Evolutionary conservation across 108 stramenopile species (phyloP).

Genomic region (Fragilariopsis cylindrus): DNA sequence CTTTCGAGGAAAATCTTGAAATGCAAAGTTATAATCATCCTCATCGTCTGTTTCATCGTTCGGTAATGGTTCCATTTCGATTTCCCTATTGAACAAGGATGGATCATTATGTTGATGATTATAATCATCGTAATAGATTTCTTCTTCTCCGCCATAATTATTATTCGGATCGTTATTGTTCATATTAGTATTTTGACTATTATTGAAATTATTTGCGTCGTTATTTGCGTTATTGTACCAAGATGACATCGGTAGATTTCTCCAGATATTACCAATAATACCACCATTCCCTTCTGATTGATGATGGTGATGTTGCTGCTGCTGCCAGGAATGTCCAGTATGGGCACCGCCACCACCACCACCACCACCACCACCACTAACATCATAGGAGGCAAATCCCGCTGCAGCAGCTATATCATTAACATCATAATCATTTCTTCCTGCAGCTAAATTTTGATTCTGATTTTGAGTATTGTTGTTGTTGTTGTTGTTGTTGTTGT

Average conservation of each 20-base stretch:
- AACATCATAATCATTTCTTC: not conserved
- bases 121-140: conserved; percentile 14
- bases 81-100: conserved; percentile 2
- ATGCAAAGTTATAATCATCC: conserved; percentile 47
- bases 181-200: not conserved
- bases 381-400: not conserved
- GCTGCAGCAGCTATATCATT: not conserved
- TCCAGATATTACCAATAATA: conserved; percentile 10
- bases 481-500: not conserved
- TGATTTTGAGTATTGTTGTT: not conserved
- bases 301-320: conserved; percentile 1
- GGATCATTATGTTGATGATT: conserved; percentile 12
- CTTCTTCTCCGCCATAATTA: not conserved
- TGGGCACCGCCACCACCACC: not conserved
- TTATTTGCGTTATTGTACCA: conserved; percentile 10
- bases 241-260: conserved; percentile 13
- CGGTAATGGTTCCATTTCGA: conserved; percentile 9
- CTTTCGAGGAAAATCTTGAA: conserved; percentile 61
- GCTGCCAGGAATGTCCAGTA: conserved; percentile 21
- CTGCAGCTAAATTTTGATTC: conserved; percentile 6
- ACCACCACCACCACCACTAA: not conserved
- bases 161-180: not conserved
- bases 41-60: conserved; percentile 30
- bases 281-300: not conserved
- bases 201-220: not conserved